Base-by-base conservation (phyloP, 345 rosid species). In the Zanthoxylum bungeanum region DNA sequence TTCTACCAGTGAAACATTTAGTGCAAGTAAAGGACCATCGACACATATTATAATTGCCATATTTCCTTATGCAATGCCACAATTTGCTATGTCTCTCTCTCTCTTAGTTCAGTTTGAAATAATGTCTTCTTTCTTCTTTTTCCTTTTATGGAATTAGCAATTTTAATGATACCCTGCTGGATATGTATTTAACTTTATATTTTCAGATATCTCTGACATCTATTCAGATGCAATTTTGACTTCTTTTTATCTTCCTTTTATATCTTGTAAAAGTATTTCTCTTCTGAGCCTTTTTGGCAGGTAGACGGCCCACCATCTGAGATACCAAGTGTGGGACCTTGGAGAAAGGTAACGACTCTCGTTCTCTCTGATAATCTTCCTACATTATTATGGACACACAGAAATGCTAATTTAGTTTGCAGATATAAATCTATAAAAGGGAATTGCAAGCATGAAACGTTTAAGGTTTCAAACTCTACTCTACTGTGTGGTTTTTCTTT, bases 291-390 rank as follows among this genome's bases (percentile, higher is more conserved):
- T 76, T 17, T 84, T 60, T 73, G 59, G 75, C 76, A 88, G 92
- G 80, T 87, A 61, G 91, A 89, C 64, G 89, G 82, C 57, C 75
- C 85, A 4, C 78, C 85, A 73, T 92, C 93, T 0, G 50, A 88
- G 55, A 73, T 83, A 59, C 96, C 93, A 60, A 82, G 85, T 63
- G 93, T 92, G 74, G 99, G 99, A 73, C 99, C 96, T 39, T 92
- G 99, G 99, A 85, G 99, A 80, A 90, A 95, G 96, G 99, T 90
- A 80, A 81, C 22, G 39, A 73, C 69, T 17, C 27, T 46, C 24
- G 9, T 46, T 60, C 53, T 28, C 63, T 21, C n/a, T 42, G 9
- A 14, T 50, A 4, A 33, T 33, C 39, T 34, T 33, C 50, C 62
- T 47, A 33, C 40, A 19, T 25, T 28, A 33, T 39, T 40, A 61